phyloP scores from a whole-genome alignment of 2,329 filamentous ascomycete species.

The Hysterium pulicare region DNA sequence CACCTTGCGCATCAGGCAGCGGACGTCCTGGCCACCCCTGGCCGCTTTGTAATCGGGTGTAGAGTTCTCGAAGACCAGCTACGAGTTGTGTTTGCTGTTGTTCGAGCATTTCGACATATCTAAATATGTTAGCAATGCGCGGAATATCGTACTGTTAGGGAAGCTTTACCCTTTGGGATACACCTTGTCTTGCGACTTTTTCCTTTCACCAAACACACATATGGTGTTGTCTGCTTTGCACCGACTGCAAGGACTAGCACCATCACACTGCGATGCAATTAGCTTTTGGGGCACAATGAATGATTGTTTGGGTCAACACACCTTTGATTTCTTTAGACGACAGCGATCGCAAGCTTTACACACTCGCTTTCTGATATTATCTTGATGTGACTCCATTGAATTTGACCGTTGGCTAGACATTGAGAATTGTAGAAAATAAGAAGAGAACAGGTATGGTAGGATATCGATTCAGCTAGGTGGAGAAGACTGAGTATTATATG shows the following conservation, averaged over 20 bases:
- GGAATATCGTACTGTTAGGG: not conserved
- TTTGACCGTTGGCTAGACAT: constrained; percentile 36
- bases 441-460: no score
- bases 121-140: constrained; percentile 25
- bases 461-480: no score
- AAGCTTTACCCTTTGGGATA: constrained; percentile 62
- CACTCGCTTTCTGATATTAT: constrained; percentile 57
- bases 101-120: constrained; percentile 65
- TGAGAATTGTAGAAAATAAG: constrained; percentile 4
- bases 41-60: constrained; percentile 50
- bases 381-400: constrained; percentile 41
- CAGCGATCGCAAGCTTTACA: constrained; percentile 66
- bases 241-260: constrained; percentile 57
- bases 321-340: constrained; percentile 65
- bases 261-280: constrained; percentile 52
- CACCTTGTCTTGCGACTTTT: constrained; percentile 64
- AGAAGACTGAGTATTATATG: not conserved
- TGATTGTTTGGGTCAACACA: constrained; percentile 26
- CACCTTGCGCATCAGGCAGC: constrained; percentile 51
- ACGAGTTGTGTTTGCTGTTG: constrained; percentile 63
- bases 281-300: constrained; percentile 4
- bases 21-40: constrained; percentile 56
- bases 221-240: constrained; percentile 63
- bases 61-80: constrained; percentile 58
- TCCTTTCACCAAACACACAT: constrained; percentile 63